phyloP scores from a whole-genome alignment of 129 eudicot species.

The Cynara cardunculus region DNA sequence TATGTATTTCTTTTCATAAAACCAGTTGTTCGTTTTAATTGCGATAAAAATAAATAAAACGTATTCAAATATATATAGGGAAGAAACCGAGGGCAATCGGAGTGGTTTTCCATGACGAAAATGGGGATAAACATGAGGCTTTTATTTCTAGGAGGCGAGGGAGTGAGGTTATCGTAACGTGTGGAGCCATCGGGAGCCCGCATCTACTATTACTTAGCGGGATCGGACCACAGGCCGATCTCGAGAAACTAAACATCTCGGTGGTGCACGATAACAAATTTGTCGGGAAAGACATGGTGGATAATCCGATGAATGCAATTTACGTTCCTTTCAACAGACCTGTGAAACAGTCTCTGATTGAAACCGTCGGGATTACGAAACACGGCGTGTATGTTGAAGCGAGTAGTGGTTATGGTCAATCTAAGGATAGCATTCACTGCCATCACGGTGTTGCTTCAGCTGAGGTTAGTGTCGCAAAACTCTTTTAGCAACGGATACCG shows the following conservation, averaged over 20 bases:
- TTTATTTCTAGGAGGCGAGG: slow-evolving; percentile 44
- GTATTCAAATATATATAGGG: slow-evolving; percentile 30
- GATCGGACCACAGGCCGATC: slow-evolving; percentile 75
- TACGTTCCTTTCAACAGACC: slow-evolving; percentile 62
- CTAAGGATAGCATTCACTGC: slow-evolving; percentile 50
- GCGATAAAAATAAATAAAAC: neutral
- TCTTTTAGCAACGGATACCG: neutral
- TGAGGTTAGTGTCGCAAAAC: slow-evolving; percentile 48
- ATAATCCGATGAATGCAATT: slow-evolving; percentile 83
- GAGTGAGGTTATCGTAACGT: slow-evolving; percentile 72
- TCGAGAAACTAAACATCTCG: slow-evolving; percentile 60
- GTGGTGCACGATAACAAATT: slow-evolving; percentile 56
- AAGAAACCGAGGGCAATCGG: slow-evolving; percentile 73
- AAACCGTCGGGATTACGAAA: slow-evolving; percentile 82
- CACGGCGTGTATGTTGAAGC: slow-evolving; percentile 76
- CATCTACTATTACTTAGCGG: slow-evolving; percentile 87
- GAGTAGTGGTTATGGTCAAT: slow-evolving; percentile 78
- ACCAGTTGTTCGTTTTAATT: neutral
- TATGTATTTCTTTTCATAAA: neutral
- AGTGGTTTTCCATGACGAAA: slow-evolving; percentile 79
- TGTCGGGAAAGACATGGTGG: slow-evolving; percentile 85
- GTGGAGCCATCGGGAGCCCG: slow-evolving; percentile 97
- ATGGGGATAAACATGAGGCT: slow-evolving; percentile 62
- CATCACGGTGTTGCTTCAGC: slow-evolving; percentile 76
- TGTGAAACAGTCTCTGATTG: slow-evolving; percentile 61